Conservation (phyloP, 164 flowering plant genomes). For the Malania oleifera region DNA sequence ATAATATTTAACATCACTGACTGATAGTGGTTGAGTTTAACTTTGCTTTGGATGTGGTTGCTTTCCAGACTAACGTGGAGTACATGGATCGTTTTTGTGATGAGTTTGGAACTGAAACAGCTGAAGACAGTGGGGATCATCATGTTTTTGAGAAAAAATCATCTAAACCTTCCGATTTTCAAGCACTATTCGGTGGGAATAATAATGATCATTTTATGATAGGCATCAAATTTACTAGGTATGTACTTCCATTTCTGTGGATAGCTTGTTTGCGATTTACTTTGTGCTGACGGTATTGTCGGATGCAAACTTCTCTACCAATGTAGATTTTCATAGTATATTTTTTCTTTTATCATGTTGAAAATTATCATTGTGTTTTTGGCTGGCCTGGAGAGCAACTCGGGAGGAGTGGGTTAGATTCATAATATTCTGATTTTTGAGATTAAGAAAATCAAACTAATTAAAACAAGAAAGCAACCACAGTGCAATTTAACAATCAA, state of each 20-base stretch:
- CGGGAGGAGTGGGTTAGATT: no score
- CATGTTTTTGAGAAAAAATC: constrained; percentile 30
- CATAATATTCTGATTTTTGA: no score
- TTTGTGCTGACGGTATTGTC: neutral
- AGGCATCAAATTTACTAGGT: constrained; percentile 87
- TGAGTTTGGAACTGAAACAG: constrained; percentile 58
- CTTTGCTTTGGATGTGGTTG: neutral
- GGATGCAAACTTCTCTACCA: no score
- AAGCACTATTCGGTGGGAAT: constrained; percentile 72
- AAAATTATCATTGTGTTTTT: no score
- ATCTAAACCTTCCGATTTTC: constrained; percentile 76
- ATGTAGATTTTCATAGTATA: no score
- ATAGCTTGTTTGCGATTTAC: neutral
- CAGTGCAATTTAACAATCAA: no score
- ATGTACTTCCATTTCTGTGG: no score
- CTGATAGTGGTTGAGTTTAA: neutral
- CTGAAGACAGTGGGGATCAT: constrained; percentile 24
- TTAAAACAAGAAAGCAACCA: no score
- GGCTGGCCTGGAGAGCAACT: no score
- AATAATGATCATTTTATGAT: constrained; percentile 75
- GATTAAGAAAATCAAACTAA: no score
- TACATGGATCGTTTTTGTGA: constrained; percentile 56
- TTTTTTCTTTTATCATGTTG: no score
- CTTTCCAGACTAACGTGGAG: constrained; percentile 65
- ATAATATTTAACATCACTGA: no score